These are phyloP conservation scores for Tetracladium setigerum DNA, from an alignment of 495 filamentous ascomycete species.

Conservation along the genomic window DNA sequence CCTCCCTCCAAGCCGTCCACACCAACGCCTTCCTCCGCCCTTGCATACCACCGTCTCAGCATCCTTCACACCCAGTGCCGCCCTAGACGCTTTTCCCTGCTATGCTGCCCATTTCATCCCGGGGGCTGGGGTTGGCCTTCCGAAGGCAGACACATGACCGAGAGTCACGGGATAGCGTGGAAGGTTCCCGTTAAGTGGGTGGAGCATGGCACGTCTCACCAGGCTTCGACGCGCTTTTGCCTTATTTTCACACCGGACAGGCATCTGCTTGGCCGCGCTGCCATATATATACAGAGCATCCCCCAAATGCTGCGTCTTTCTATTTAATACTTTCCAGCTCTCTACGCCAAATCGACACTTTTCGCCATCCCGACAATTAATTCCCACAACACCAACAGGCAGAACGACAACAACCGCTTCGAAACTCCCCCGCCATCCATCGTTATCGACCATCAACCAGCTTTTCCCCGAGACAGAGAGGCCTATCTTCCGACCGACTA, in stretches of 20 bases:
- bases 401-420: background rate
- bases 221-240: background rate
- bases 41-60: too few relatives aligned
- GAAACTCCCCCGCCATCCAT: background rate
- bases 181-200: background rate
- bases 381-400: background rate
- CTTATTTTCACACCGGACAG: background rate
- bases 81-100: too few relatives aligned
- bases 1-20: too few relatives aligned
- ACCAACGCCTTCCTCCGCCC: too few relatives aligned
- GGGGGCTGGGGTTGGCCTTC: too few relatives aligned
- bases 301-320: background rate
- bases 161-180: background rate
- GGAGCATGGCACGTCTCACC: background rate
- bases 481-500: conserved; percentile 1
- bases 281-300: background rate
- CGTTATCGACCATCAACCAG: background rate
- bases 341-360: conserved; percentile 1
- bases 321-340: background rate
- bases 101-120: too few relatives aligned
- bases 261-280: background rate
- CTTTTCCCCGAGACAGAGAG: background rate
- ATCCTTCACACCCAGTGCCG: too few relatives aligned
- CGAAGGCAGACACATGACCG: background rate
- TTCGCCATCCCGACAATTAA: conserved; percentile 1